Evolutionary conservation across 495 filamentous ascomycete genomes (phyloP).

Genomic region (Pseudoneurospora amorphoporcata): DNA sequence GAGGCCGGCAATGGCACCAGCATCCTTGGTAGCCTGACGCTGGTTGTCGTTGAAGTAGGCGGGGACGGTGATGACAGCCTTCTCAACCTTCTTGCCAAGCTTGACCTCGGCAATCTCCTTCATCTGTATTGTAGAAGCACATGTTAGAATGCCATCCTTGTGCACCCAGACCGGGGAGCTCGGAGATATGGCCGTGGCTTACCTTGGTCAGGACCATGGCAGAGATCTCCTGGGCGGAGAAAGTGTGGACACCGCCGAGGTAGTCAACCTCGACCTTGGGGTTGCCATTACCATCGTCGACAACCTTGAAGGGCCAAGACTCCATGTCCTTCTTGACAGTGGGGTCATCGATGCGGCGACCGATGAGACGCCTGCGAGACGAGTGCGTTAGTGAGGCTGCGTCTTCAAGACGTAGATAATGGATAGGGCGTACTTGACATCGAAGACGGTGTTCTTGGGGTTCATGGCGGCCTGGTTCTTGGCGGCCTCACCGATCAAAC

Average conservation of each 20-base stretch:
- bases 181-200: conserved; percentile 12
- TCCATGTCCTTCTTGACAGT: conserved; percentile 97
- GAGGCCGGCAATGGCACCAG: conserved; percentile 91
- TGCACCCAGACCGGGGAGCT: neutral
- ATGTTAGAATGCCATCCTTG: neutral
- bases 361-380: conserved; percentile 69
- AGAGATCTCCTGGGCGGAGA: conserved; percentile 97
- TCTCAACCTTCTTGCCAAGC: conserved; percentile 93
- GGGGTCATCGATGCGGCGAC: conserved; percentile 85
- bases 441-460: conserved; percentile 94
- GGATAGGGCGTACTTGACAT: conserved; percentile 58
- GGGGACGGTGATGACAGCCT: conserved; percentile 95
- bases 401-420: neutral
- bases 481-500: conserved; percentile 95
- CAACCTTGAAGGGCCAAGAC: conserved; percentile 96
- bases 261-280: conserved; percentile 93
- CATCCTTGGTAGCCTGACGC: conserved; percentile 97
- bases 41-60: conserved; percentile 99
- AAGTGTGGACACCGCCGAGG: conserved; percentile 84
- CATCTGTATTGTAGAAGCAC: conserved; percentile 48
- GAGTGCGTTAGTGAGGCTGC: conserved; percentile 16
- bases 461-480: conserved; percentile 99
- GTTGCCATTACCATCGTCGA: conserved; percentile 71
- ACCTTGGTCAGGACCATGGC: conserved; percentile 91
- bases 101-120: conserved; percentile 96